phyloP scores from a whole-genome alignment of 2,329 filamentous ascomycete species.

The Lecanicillium sp. region DNA sequence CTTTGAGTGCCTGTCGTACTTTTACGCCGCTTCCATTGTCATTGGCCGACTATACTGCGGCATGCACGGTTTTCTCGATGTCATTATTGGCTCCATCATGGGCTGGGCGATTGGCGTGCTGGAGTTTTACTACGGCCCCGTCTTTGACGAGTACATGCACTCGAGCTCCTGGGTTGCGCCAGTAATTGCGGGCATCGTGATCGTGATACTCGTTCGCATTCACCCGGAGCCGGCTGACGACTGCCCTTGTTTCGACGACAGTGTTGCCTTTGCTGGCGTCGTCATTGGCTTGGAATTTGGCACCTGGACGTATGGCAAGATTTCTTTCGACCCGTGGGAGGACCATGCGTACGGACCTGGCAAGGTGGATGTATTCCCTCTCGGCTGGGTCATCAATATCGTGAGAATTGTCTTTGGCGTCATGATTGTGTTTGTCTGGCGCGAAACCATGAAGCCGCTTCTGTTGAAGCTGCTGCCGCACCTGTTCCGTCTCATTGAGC shows the following conservation, averaged over 20 bases:
- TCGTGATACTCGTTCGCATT: constrained; percentile 73
- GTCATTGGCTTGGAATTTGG: constrained; percentile 78
- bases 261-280: constrained; percentile 85
- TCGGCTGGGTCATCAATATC: constrained; percentile 58
- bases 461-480: constrained; percentile 74
- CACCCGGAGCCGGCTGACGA: constrained; percentile 96
- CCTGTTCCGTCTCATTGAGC: constrained; percentile 78
- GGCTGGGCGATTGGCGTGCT: constrained; percentile 57
- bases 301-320: constrained; percentile 71
- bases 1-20: constrained; percentile 65
- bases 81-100: constrained; percentile 70
- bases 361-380: constrained; percentile 55
- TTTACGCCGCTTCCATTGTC: constrained; percentile 84
- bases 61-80: constrained; percentile 96
- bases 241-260: constrained; percentile 95
- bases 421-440: constrained; percentile 78
- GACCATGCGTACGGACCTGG: constrained; percentile 38
- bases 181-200: constrained; percentile 52
- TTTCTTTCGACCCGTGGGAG: constrained; percentile 35
- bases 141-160: constrained; percentile 65
- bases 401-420: constrained; percentile 73
- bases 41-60: constrained; percentile 91
- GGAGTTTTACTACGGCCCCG: constrained; percentile 52
- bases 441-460: constrained; percentile 79
- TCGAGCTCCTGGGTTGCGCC: constrained; percentile 58